These are phyloP conservation scores for Purpureocillium lavendulum DNA, from an alignment of 2,329 filamentous ascomycete genomes.

Conservation along the genomic window DNA sequence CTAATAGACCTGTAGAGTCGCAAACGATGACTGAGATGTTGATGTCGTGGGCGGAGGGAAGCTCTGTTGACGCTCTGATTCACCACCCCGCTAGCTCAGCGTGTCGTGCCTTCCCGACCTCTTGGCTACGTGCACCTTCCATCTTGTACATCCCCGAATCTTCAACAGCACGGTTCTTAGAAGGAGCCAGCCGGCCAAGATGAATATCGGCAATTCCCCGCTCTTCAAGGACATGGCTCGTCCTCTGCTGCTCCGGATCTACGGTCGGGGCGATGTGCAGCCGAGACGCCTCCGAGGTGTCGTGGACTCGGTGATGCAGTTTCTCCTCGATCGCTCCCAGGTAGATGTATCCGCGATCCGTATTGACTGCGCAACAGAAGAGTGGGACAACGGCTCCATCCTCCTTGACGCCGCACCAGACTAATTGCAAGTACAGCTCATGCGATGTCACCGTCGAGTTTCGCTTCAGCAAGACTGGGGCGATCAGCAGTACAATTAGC, in stretches of 20 bases:
- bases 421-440: conserved; percentile 12
- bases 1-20: no score
- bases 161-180: no score
- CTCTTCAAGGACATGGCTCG: conserved; percentile 17
- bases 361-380: conserved; percentile 18
- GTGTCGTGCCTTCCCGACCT: no score
- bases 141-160: no score
- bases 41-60: no score
- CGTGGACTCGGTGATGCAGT: conserved; percentile 19
- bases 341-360: conserved; percentile 19
- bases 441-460: conserved; percentile 20
- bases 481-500: conserved; percentile 19
- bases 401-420: not conserved
- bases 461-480: conserved; percentile 19
- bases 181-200: no score
- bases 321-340: conserved; percentile 16
- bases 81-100: no score
- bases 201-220: no score
- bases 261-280: not conserved
- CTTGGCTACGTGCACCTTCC: no score
- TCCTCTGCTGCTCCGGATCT: conserved; percentile 8
- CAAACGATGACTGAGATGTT: no score
- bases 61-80: no score
- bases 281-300: conserved; percentile 2
- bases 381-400: conserved; percentile 16